phyloP scores from a whole-genome alignment of 495 filamentous ascomycete genomes.

The Staphylotrichum tortipilum region DNA sequence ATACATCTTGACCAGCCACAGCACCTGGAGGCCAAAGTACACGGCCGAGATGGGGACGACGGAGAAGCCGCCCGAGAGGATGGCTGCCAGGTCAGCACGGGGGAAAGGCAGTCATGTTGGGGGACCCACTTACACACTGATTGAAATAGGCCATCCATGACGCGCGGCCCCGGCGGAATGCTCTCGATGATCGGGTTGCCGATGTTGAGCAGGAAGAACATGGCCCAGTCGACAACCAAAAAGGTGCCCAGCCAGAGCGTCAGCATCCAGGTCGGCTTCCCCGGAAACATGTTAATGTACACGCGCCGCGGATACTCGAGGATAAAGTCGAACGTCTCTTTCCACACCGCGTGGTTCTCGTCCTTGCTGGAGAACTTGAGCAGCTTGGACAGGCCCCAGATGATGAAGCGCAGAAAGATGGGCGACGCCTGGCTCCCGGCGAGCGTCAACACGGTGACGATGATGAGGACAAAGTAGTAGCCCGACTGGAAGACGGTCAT shows the following conservation, averaged over 20 bases:
- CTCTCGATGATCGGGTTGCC: slow-evolving; percentile 54
- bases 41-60: slow-evolving; percentile 64
- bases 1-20: slow-evolving; percentile 93
- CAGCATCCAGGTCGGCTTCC: slow-evolving; percentile 73
- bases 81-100: slow-evolving; percentile 36
- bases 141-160: slow-evolving; percentile 77
- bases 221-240: slow-evolving; percentile 73
- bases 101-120: background rate
- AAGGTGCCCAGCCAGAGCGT: slow-evolving; percentile 59
- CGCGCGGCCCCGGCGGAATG: slow-evolving; percentile 49
- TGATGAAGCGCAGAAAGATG: slow-evolving; percentile 65
- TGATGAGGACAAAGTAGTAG: slow-evolving; percentile 62
- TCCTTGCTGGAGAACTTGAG: slow-evolving; percentile 21
- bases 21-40: slow-evolving; percentile 62
- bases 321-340: slow-evolving; percentile 70
- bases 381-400: slow-evolving; percentile 51
- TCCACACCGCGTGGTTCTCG: slow-evolving; percentile 29
- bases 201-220: slow-evolving; percentile 73
- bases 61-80: slow-evolving; percentile 77
- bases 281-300: slow-evolving; percentile 82
- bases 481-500: slow-evolving; percentile 60
- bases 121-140: slow-evolving; percentile 41
- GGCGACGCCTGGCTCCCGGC: slow-evolving; percentile 77
- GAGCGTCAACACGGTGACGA: slow-evolving; percentile 68
- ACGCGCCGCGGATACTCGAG: slow-evolving; percentile 69